Evolutionary conservation across 164 flowering plant genomes (phyloP).

Genomic region (Echeveria elegans): DNA sequence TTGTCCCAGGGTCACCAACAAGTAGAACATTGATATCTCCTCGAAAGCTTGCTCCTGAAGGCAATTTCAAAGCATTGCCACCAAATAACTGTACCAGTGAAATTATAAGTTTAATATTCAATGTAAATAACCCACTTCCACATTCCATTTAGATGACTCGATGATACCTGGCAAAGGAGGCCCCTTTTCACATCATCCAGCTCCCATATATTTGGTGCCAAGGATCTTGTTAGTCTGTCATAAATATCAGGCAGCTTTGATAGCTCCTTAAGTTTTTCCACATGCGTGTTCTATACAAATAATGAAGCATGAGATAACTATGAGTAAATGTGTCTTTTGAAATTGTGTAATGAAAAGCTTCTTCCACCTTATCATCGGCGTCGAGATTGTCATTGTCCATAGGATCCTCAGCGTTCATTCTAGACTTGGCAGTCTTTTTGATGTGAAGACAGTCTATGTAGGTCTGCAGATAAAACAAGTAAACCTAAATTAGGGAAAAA

Average conservation of each 20-base stretch:
- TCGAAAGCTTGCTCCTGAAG: conserved; percentile 88
- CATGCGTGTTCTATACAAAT: conserved; percentile 28
- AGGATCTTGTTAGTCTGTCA: conserved; percentile 69
- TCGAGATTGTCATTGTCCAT: conserved; percentile 46
- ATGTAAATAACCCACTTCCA: neutral
- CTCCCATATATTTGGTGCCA: conserved; percentile 99
- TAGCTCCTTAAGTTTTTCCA: conserved; percentile 64
- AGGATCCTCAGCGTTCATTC: conserved; percentile 69
- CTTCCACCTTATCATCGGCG: conserved; percentile 35
- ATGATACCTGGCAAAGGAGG: conserved; percentile 91
- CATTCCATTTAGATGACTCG: no score
- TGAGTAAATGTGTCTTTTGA: conserved; percentile 32
- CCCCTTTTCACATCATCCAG: conserved; percentile 97
- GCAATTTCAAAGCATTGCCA: conserved; percentile 76
- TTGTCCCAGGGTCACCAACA: conserved; percentile 99
- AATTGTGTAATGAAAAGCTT: conserved; percentile 29
- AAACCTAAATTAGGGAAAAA: neutral
- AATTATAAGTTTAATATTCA: neutral
- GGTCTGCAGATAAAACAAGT: conserved; percentile 41
- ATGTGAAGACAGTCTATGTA: conserved; percentile 92
- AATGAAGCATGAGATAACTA: neutral
- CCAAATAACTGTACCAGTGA: conserved; percentile 67
- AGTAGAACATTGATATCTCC: conserved; percentile 95
- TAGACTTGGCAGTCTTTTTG: conserved; percentile 77
- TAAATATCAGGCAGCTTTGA: conserved; percentile 78